These are phyloP conservation scores for Pyropia haitanensis DNA, from an alignment of 23 red algal species.

Conservation along the genomic window DNA sequence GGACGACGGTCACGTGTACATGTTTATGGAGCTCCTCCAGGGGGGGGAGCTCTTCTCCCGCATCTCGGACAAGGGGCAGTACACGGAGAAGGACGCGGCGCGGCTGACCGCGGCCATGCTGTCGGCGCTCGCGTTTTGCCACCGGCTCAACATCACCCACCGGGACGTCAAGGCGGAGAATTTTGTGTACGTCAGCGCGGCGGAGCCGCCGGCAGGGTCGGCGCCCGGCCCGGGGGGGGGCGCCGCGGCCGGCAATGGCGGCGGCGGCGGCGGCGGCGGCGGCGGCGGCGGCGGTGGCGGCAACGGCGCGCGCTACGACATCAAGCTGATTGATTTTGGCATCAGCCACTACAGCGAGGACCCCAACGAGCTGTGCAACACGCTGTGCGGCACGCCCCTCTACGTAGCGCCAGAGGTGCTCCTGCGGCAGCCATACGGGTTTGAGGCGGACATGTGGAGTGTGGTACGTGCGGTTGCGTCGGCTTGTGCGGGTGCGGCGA, in stretches of 20 bases:
- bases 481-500: too few species aligned
- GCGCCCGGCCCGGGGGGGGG: too few species aligned
- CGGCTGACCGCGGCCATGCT: constrained; percentile 15
- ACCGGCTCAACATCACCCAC: constrained; percentile 16
- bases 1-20: constrained; percentile 11
- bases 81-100: constrained; percentile 12
- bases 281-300: too few species aligned
- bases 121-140: constrained; percentile 1
- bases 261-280: too few species aligned
- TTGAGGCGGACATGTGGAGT: constrained; percentile 15
- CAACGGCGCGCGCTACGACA: not conserved
- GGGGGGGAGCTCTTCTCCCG: constrained; percentile 19
- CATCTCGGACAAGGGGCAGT: not conserved
- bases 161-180: constrained; percentile 34
- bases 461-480: not conserved
- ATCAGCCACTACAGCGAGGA: not conserved
- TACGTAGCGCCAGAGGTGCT: constrained; percentile 29
- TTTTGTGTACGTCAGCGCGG: constrained; percentile 6
- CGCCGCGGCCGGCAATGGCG: too few species aligned
- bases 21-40: constrained; percentile 10
- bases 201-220: not conserved
- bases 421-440: constrained; percentile 7
- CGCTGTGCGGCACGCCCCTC: constrained; percentile 11
- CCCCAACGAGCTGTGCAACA: not conserved
- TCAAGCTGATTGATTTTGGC: constrained; percentile 13